A percentile compares a stretch with the other conserved stretches of the same genome.
These are phyloP conservation scores for Capillidium heterosporum DNA, from an alignment of 371 early-diverging fungal species.

Conservation along the genomic window DNA sequence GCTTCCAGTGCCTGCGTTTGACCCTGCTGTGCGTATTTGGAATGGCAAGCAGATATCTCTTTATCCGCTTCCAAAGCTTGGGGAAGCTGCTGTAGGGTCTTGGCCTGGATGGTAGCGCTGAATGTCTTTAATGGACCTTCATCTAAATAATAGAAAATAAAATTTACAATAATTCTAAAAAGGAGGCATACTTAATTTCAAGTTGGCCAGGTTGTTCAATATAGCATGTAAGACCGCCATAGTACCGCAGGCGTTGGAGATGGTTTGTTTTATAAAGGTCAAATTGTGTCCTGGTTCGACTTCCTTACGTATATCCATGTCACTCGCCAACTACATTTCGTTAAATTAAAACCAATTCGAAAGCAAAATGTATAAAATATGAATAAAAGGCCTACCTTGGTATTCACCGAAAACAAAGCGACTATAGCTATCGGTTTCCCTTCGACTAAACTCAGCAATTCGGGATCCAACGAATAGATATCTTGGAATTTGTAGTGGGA, in stretches of 20 bases:
- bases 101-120: conserved; percentile 27
- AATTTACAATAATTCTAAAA: not conserved
- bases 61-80: conserved; percentile 34
- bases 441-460: not conserved
- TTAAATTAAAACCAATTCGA: conserved; percentile 31
- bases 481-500: not conserved
- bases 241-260: conserved; percentile 82
- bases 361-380: conserved; percentile 8
- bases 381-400: conserved; percentile 7
- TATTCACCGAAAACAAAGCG: conserved; percentile 47
- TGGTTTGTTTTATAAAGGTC: conserved; percentile 72
- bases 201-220: conserved; percentile 23
- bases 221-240: conserved; percentile 62
- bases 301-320: too few relatives aligned
- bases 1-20: conserved; percentile 57
- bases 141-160: conserved; percentile 10
- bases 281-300: conserved; percentile 34
- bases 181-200: conserved; percentile 5
- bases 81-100: conserved; percentile 53
- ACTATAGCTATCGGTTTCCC: conserved; percentile 56
- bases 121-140: conserved; percentile 39
- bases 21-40: conserved; percentile 38
- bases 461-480: not conserved
- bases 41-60: conserved; percentile 36
- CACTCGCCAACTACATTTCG: conserved; percentile 28